A percentile compares a stretch with the other conserved stretches of the same genome.
Evolutionary conservation across 768 basidiomycete genomes (phyloP).

Genomic region (Calocybe gangraenosa): DNA sequence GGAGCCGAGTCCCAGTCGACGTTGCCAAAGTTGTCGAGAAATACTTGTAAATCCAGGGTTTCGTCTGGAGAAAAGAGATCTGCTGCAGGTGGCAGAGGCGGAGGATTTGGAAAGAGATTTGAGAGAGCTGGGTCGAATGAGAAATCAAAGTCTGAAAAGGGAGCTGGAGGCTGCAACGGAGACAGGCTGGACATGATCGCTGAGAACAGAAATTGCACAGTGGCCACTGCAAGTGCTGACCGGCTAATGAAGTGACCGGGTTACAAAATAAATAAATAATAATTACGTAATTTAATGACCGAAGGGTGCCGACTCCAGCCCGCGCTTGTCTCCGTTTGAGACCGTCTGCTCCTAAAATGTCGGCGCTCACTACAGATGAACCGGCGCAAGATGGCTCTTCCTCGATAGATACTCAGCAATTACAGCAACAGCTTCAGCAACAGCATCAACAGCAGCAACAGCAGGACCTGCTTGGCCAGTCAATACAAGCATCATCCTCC

Average conservation of each 20-base stretch:
- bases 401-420: conserved; percentile 60
- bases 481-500: conserved; percentile 23
- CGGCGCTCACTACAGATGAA: conserved; percentile 72
- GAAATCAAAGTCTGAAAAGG: conserved; percentile 70
- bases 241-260: conserved; percentile 10
- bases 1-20: conserved; percentile 53
- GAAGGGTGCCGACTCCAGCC: conserved; percentile 19
- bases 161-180: conserved; percentile 46
- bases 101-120: conserved; percentile 56
- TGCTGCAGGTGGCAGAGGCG: conserved; percentile 64
- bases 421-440: conserved; percentile 48
- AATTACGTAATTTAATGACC: conserved; percentile 8
- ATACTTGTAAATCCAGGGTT: conserved; percentile 74
- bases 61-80: conserved; percentile 78
- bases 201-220: conserved; percentile 5
- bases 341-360: conserved; percentile 54
- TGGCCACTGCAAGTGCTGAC: neutral
- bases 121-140: conserved; percentile 61
- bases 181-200: conserved; percentile 25
- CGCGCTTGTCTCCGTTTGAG: conserved; percentile 19
- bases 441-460: conserved; percentile 28
- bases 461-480: conserved; percentile 20
- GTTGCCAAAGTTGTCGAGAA: conserved; percentile 75
- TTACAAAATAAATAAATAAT: neutral
- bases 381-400: conserved; percentile 49